Base-by-base conservation (phyloP, 2,329 filamentous ascomycete genomes). In the Colletotrichum incanum region DNA sequence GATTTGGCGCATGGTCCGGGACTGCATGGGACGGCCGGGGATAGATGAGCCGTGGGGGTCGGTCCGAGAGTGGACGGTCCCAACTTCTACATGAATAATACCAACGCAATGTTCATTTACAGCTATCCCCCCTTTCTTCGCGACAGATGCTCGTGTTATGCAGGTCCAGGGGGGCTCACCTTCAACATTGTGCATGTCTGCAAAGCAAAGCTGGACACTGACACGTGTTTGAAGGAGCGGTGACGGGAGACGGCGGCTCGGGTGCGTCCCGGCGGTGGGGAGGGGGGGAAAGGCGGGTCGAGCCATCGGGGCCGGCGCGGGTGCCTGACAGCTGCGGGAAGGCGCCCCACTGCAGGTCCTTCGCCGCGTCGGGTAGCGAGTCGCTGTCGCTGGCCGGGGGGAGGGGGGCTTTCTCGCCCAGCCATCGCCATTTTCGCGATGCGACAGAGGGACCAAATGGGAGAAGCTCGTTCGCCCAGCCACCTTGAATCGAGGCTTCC, bases 381-480 rank as follows among this genome's bases (percentile, higher is more conserved):
- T 52, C n/a, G 49, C 47, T 26, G 47, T 16, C 9, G 5, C 47
- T 50, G 12, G 34, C 34, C 28, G 28, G 28, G 28, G 7, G 8
- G 34, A 5, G 23, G 6, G 49, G 49, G n/a, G 9, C 23, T 11
- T 47, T 20, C 28, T 23, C 20, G 28, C 63, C 67, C 67, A 71
- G 67, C 67, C 67, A 71, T 71, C 62, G 67, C 18, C 55, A 71
- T 71, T 71, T 71, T n/a, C 11, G 34, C 34, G 34, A 37, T 37
- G 34, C 34, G 34, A 37, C 34, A 37, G 34, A 5, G 34, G 34
- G 34, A 5, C 8, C 34, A 37, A 37, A 37, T 8, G 34, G n/a
- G 39, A 16, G n/a, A 3, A 43, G 31, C 39, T 20, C 16, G 34
- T 20, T 70, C 43, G 39, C 54, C 67, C 67, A 70, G 55, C 62